Percentiles rank a stretch among this genome's conserved stretches.
These are phyloP conservation scores for Sporothrix globosa DNA, from an alignment of 2,329 filamentous ascomycete genomes.

Conservation along the genomic window DNA sequence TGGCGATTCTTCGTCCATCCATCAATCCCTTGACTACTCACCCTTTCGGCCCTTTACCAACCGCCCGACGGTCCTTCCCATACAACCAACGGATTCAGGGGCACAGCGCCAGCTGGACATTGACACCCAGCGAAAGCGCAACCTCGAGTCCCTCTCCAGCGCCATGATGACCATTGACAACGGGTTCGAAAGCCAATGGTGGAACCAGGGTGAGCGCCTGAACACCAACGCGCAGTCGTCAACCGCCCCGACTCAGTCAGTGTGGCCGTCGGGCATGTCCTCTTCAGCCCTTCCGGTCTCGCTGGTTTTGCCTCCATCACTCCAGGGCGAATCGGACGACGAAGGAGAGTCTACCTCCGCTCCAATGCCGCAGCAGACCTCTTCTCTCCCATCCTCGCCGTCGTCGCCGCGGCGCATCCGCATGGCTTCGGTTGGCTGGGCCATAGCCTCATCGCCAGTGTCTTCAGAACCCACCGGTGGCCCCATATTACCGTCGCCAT, in stretches of 20 bases:
- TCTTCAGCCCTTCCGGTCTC: constrained; percentile 22
- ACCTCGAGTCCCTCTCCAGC: constrained; percentile 55
- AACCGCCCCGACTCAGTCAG: background rate
- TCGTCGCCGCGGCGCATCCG: constrained; percentile 31
- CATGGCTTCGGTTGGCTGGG: constrained; percentile 41
- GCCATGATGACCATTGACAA: constrained; percentile 62
- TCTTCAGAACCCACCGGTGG: constrained; percentile 35
- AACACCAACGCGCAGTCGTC: constrained; percentile 34
- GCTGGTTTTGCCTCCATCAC: background rate
- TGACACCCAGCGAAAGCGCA: constrained; percentile 43
- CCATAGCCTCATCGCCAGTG: constrained; percentile 33
- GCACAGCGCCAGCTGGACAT: constrained; percentile 45
- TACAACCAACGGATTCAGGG: constrained; percentile 22
- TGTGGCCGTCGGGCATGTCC: constrained; percentile 21
- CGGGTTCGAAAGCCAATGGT: constrained; percentile 62
- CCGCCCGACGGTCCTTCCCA: constrained; percentile 32
- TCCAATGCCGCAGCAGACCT: background rate
- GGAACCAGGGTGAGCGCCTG: constrained; percentile 53
- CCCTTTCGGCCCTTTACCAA: constrained; percentile 16
- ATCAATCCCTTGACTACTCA: constrained; percentile 31
- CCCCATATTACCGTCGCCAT: constrained; percentile 33
- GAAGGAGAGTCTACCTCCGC: background rate
- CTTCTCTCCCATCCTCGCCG: constrained; percentile 16
- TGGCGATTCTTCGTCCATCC: constrained; percentile 27
- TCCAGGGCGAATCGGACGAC: constrained; percentile 23